These are phyloP conservation scores for Amylocystis lapponica DNA, from an alignment of 768 basidiomycete species.

Conservation along the genomic window DNA sequence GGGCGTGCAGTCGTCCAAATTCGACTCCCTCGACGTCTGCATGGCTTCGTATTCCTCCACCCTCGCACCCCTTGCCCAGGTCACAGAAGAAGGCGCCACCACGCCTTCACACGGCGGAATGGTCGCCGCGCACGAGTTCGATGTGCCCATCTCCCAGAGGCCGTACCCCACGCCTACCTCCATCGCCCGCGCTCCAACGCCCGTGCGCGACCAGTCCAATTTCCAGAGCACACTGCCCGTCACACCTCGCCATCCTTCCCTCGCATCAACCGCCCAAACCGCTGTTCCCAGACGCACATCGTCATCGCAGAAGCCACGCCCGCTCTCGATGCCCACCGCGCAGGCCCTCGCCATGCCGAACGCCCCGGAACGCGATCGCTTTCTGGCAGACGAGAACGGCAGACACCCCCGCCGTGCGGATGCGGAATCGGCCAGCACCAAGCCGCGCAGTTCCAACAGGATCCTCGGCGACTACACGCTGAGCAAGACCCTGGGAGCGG, in stretches of 20 bases:
- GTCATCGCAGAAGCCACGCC: slow-evolving; percentile 41
- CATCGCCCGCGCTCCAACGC: slow-evolving; percentile 13
- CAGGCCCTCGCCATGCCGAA: slow-evolving; percentile 28
- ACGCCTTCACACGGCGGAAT: slow-evolving; percentile 51
- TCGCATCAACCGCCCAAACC: neutral
- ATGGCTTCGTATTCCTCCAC: slow-evolving; percentile 45
- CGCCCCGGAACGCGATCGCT: slow-evolving; percentile 21
- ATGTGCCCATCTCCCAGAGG: slow-evolving; percentile 47
- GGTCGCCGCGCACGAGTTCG: slow-evolving; percentile 60
- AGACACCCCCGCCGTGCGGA: slow-evolving; percentile 12
- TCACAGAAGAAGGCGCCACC: slow-evolving; percentile 24
- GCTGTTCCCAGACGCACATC: slow-evolving; percentile 14
- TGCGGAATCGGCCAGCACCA: slow-evolving; percentile 17
- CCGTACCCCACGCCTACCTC: slow-evolving; percentile 23
- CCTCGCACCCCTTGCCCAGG: slow-evolving; percentile 25
- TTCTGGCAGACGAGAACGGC: too few species aligned
- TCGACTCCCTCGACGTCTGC: too few species aligned
- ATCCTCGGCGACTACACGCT: slow-evolving; percentile 93
- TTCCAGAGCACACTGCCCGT: neutral
- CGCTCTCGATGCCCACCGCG: slow-evolving; percentile 75
- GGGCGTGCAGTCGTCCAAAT: too few species aligned
- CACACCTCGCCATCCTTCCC: neutral
- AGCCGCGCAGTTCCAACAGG: slow-evolving; percentile 35
- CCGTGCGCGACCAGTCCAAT: slow-evolving; percentile 6
- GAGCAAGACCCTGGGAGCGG: slow-evolving; percentile 94